Evolutionary conservation across 2,329 filamentous ascomycete species (phyloP), one percentile per base, ranked within the genome.

Genomic region (Trichocomaceae sp.): DNA sequence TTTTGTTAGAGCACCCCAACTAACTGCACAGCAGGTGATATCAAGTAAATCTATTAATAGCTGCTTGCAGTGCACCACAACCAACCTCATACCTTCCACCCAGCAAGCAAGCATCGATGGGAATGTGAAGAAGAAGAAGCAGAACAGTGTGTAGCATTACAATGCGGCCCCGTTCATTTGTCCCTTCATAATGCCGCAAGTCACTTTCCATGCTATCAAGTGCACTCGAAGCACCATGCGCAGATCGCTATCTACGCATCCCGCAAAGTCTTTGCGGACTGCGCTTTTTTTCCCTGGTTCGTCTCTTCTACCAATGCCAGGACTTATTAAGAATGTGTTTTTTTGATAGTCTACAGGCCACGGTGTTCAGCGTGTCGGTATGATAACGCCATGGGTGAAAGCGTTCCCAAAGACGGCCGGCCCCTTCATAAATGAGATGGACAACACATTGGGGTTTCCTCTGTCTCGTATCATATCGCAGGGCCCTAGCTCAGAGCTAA

Each of bases 291-390:
- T 77, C 56, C 75, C 75, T 59, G 75, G 74, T 72, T 57, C 50
- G 65, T 58, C n/a, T 50, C n/a, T n/a, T 20, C 5, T n/a, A 17
- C 39, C 17, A 33, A 35, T 19, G 6, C 20, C 47, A 19, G n/a
- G 31, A 13, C 35, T 20, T 3, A 4, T 26, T 15, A 12, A 3
- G 41, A 35, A 39, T 10, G 33, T 20, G n/a, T n/a, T n/a, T 17
- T 35, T 26, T 23, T 54, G 58, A 35, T 37, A n/a, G 53, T 55
- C 52, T 17, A 35, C 65, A 91, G 89, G 89, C 63, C 90, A 95
- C 74, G 90, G 90, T 62, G 90, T 95, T 17, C 90, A 95, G 69
- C 85, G 88, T 66, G 87, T 95, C 50, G 89, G 88, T 71, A 95
- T 95, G 90, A 79, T 88, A 55, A 83, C 80, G 33, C 85, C 89